Conservation (phyloP, 768 basidiomycete species). For the Podaxis sp. region DNA sequence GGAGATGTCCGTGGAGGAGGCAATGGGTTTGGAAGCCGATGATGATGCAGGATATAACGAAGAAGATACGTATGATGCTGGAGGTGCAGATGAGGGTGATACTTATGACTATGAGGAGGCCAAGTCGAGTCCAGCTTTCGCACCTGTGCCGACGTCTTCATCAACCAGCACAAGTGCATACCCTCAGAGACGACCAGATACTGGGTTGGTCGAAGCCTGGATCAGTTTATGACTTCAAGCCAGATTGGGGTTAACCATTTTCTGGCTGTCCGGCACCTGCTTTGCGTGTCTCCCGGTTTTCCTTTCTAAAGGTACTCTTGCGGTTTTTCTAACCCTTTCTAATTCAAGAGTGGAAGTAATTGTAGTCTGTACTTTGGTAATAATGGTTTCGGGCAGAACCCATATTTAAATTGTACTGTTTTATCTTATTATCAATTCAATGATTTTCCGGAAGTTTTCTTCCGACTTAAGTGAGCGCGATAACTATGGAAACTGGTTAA, state of each 20-base stretch:
- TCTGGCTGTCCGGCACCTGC: neutral
- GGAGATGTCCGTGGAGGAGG: constrained; percentile 29
- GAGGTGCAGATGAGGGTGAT: neutral
- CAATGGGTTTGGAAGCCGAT: constrained; percentile 28
- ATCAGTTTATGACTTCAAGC: neutral
- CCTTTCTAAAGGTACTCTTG: neutral
- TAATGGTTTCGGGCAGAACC: neutral
- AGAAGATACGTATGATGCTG: constrained; percentile 15
- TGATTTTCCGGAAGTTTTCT: neutral
- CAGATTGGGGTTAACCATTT: neutral
- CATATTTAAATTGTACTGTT: constrained; percentile 3
- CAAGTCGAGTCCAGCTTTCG: neutral
- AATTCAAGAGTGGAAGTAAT: neutral
- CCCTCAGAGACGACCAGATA: neutral
- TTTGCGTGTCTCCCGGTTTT: neutral
- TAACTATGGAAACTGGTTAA: too few species aligned
- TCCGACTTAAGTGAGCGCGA: neutral
- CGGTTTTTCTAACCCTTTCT: neutral
- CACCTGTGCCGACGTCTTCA: neutral
- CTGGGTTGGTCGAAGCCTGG: neutral
- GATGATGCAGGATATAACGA: constrained; percentile 22
- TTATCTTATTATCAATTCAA: constrained; percentile 3
- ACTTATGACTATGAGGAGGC: neutral
- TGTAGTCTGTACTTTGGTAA: constrained; percentile 4
- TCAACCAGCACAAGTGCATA: neutral